Evolutionary conservation across 2,329 filamentous ascomycete species (phyloP), one percentile per base, ranked within the genome.

Genomic region (Alternaria brassicicola): DNA sequence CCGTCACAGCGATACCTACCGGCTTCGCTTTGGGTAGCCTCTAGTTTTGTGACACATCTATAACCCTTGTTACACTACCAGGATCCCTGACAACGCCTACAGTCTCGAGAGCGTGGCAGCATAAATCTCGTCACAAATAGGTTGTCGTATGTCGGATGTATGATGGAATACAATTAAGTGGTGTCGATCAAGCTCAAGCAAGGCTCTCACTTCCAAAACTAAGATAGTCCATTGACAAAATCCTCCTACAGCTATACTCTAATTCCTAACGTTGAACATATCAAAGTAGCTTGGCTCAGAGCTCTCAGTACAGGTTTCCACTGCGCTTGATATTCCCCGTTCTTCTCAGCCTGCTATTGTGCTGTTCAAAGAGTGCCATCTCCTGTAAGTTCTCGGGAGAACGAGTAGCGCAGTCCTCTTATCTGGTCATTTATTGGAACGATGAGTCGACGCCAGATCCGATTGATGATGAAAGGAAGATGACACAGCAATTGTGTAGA

Each of bases 401-500:
- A 45, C 12, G 9, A 36, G 10, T 52, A 23, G 50, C 21, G 15
- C 10, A 52, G 50, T 28, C 50, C 45, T 45, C 38, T 53, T 17
- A 45, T 52, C 28, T n/a, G 21, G 19, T 43, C 21, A 28, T 39
- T 26, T 52, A n/a, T 46, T 38, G 7, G 41, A 2, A 53, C 3
- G 21, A 52, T 43, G 13, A 53, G 33, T 46, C n/a, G 31, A 31
- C 50, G 50, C 50, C 25, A 46, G 9, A 53, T 53, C 31, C 31
- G 41, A 53, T 39, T 53, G 8, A 46, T 31, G 35, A 46, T 38
- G 31, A 53, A 39, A 39, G 50, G 31, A 13, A 53, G 50, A 23
- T 53, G n/a, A 52, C 41, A 52, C 13, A 15, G n/a, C n/a, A 52
- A 23, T 39, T 35, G 39, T 41, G n/a, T 52, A 52, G 23, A n/a